phyloP scores from a whole-genome alignment of 1,139 yeast species.

The Scheffersomyces stambukii region DNA sequence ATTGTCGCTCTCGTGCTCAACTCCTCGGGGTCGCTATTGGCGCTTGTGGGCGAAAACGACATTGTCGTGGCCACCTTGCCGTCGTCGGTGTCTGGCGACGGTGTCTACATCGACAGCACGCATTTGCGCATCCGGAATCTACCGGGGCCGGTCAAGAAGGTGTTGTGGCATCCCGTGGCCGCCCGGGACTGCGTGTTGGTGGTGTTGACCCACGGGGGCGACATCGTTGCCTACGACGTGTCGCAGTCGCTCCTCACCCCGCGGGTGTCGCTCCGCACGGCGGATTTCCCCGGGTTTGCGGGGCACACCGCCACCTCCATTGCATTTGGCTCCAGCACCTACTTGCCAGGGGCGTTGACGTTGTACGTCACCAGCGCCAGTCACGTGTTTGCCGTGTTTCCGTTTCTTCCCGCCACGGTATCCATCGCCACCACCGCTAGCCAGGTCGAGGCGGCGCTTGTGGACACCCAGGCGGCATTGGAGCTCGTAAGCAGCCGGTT shows the following conservation, averaged over 20 bases:
- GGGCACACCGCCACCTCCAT: slow-evolving; percentile 25
- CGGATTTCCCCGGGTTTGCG: slow-evolving; percentile 16
- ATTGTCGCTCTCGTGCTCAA: slow-evolving; percentile 25
- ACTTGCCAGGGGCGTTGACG: slow-evolving; percentile 31
- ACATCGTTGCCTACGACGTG: slow-evolving; percentile 27
- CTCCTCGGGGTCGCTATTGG: slow-evolving; percentile 27
- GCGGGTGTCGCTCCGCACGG: slow-evolving; percentile 17
- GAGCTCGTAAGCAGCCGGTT: slow-evolving; percentile 16
- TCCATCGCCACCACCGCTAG: slow-evolving; percentile 20
- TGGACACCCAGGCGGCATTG: slow-evolving; percentile 20
- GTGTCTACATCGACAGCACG: slow-evolving; percentile 11
- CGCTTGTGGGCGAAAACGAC: slow-evolving; percentile 25
- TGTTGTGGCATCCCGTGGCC: slow-evolving; percentile 30
- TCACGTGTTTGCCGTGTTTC: slow-evolving; percentile 28
- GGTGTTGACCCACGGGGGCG: slow-evolving; percentile 22
- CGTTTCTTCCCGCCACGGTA: slow-evolving; percentile 21
- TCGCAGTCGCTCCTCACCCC: slow-evolving; percentile 23
- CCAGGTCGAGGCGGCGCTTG: slow-evolving; percentile 20
- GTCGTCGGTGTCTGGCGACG: slow-evolving; percentile 1
- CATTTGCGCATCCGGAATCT: slow-evolving; percentile 15
- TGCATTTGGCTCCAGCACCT: slow-evolving; percentile 29
- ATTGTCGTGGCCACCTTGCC: slow-evolving; percentile 27
- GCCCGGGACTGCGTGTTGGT: slow-evolving; percentile 27
- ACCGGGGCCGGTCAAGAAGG: slow-evolving; percentile 18
- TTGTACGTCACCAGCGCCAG: slow-evolving; percentile 28